Percentiles rank a stretch among this genome's conserved stretches.
Conservation (phyloP, 805 yeast genomes). For the Ogataea trehaloabstinens region DNA sequence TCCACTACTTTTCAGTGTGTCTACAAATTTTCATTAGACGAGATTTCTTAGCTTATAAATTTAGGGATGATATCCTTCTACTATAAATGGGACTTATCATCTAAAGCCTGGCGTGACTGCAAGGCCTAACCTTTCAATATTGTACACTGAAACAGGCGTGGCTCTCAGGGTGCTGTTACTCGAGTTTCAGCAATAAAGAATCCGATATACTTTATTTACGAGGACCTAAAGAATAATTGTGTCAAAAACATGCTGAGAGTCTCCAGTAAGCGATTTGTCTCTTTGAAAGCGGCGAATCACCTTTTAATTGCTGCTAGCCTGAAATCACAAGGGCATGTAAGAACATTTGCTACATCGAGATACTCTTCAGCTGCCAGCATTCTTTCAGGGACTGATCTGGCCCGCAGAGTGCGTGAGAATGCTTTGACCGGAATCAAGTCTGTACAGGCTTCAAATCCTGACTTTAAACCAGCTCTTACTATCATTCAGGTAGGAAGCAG, state of each 20-base stretch:
- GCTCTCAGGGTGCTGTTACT: no score
- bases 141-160: no score
- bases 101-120: no score
- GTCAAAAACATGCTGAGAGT: neutral
- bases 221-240: neutral
- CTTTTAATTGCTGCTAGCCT: neutral
- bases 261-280: neutral
- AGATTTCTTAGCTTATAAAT: no score
- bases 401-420: conserved; percentile 43
- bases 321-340: conserved; percentile 1
- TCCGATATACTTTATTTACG: no score
- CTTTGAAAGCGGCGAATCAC: neutral
- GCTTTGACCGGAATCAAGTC: conserved; percentile 40
- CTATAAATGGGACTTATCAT: no score
- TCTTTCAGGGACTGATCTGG: conserved; percentile 47
- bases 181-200: no score
- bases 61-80: no score
- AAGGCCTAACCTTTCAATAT: no score
- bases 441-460: conserved; percentile 44
- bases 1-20: no score
- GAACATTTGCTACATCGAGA: conserved; percentile 18
- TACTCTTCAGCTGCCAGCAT: conserved; percentile 26
- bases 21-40: no score
- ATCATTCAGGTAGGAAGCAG: conserved; percentile 77
- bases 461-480: conserved; percentile 62